Percentiles rank a stretch among this genome's conserved stretches.
These are phyloP conservation scores for Bolboschoenoplectus hybrid DNA, from an alignment of 202 grass and related monocot species.

Conservation along the genomic window DNA sequence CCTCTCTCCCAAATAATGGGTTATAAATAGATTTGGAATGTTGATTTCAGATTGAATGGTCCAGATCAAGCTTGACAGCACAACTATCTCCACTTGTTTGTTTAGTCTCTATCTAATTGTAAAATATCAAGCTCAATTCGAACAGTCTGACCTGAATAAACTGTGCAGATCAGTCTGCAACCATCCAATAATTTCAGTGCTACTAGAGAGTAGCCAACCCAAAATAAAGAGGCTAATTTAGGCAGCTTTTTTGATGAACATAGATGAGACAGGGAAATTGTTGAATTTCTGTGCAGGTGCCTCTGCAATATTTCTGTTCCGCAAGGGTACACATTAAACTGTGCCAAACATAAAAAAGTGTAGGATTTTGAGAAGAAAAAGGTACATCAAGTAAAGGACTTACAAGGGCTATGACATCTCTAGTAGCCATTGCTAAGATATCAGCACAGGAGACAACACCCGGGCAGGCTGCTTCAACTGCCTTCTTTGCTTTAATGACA, in stretches of 20 bases:
- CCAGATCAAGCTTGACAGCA: neutral
- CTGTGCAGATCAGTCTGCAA: neutral
- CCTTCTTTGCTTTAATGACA: conserved; percentile 58
- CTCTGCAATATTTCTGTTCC: neutral
- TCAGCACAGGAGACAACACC: conserved; percentile 82
- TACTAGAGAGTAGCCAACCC: neutral
- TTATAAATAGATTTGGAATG: neutral
- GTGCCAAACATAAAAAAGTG: neutral
- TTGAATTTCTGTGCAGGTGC: neutral
- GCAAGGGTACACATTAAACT: conserved; percentile 5
- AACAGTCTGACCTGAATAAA: neutral
- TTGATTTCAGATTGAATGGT: neutral
- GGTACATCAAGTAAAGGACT: conserved; percentile 18
- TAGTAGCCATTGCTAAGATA: conserved; percentile 71
- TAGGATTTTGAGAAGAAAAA: neutral
- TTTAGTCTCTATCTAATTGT: neutral
- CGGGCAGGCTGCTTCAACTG: conserved; percentile 67
- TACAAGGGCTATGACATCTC: conserved; percentile 77
- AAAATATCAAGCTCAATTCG: neutral
- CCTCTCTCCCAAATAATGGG: no score
- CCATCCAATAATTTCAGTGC: neutral
- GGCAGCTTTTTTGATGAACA: neutral
- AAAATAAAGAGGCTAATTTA: neutral
- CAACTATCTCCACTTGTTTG: neutral
- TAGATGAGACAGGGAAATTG: neutral